Percentiles rank a stretch among this genome's conserved stretches.
Conservation (phyloP, 2,329 filamentous ascomycete species). For the Ophiostoma novo-ulmi region DNA sequence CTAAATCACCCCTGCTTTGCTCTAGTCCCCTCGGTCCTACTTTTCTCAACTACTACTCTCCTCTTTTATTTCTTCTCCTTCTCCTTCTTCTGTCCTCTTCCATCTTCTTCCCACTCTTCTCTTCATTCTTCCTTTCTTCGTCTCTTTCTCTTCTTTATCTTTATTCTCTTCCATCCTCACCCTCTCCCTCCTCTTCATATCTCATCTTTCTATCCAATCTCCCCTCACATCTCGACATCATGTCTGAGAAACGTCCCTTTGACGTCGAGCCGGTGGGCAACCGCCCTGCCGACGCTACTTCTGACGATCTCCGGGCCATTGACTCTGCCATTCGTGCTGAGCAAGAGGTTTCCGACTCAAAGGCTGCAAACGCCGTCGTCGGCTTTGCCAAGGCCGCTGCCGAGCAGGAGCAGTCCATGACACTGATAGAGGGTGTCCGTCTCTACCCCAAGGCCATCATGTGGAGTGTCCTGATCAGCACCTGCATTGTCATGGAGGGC, state of each 20-base stretch:
- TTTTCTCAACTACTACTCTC: slow-evolving; percentile 8
- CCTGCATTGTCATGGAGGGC: slow-evolving; percentile 86
- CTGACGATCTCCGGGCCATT: slow-evolving; percentile 13
- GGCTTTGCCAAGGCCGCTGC: slow-evolving; percentile 47
- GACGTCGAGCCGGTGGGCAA: slow-evolving; percentile 3
- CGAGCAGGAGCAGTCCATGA: slow-evolving; percentile 64
- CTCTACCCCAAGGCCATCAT: slow-evolving; percentile 81
- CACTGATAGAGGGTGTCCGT: slow-evolving; percentile 66
- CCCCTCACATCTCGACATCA: slow-evolving; percentile 11
- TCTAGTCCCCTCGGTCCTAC: background rate
- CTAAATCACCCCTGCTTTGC: background rate
- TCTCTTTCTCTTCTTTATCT: background rate
- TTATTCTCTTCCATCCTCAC: background rate
- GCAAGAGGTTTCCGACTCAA: slow-evolving; percentile 18
- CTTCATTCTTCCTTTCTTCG: background rate
- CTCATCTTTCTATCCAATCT: background rate
- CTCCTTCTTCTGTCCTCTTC: slow-evolving; percentile 9
- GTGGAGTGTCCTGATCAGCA: slow-evolving; percentile 84
- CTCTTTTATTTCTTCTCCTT: slow-evolving; percentile 14
- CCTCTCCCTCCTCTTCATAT: background rate
- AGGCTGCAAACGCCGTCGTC: slow-evolving; percentile 32
- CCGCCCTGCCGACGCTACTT: slow-evolving; percentile 13
- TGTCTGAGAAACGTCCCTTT: slow-evolving; percentile 11
- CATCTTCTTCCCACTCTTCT: background rate
- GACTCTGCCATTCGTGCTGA: slow-evolving; percentile 15